Conservation (phyloP, 257 asterid species). For the Phtheirospermum japonicum region DNA sequence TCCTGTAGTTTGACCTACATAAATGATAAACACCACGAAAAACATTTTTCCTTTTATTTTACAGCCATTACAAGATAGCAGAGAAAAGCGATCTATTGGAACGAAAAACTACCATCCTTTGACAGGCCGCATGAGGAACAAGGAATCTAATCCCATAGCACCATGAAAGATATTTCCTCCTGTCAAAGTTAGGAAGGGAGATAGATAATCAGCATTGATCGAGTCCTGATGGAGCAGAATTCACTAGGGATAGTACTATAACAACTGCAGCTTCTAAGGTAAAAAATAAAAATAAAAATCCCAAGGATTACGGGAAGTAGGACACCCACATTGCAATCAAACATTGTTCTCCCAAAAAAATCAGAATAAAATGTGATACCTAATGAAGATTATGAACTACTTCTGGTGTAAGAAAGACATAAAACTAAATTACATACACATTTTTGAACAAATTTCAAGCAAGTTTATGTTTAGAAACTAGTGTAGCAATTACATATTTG, state of each 20-base stretch:
- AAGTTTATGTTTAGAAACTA: constrained; percentile 9
- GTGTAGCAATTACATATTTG: constrained; percentile 2
- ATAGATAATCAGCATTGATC: constrained; percentile 1
- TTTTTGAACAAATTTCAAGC: not conserved
- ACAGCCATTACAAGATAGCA: not conserved
- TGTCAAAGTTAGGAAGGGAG: constrained; percentile 29
- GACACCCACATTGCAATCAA: not conserved
- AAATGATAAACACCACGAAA: constrained; percentile 4
- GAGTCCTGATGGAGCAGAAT: not conserved
- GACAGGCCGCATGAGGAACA: constrained; percentile 90
- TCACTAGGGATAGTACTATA: too few species aligned
- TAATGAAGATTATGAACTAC: too few species aligned
- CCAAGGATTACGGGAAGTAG: not conserved
- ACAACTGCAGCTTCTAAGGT: too few species aligned
- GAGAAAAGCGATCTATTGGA: not conserved
- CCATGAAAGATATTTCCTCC: constrained; percentile 98
- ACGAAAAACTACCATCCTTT: constrained; percentile 74
- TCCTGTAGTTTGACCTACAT: constrained; percentile 79
- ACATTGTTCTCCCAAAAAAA: not conserved
- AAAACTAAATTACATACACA: not conserved
- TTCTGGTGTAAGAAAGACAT: not conserved
- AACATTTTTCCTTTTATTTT: not conserved
- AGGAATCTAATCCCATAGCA: constrained; percentile 86
- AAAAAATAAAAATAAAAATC: too few species aligned
- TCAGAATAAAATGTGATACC: not conserved